These are phyloP conservation scores for Ophiostoma angusticollis DNA, from an alignment of 2,329 filamentous ascomycete genomes.

Conservation along the genomic window DNA sequence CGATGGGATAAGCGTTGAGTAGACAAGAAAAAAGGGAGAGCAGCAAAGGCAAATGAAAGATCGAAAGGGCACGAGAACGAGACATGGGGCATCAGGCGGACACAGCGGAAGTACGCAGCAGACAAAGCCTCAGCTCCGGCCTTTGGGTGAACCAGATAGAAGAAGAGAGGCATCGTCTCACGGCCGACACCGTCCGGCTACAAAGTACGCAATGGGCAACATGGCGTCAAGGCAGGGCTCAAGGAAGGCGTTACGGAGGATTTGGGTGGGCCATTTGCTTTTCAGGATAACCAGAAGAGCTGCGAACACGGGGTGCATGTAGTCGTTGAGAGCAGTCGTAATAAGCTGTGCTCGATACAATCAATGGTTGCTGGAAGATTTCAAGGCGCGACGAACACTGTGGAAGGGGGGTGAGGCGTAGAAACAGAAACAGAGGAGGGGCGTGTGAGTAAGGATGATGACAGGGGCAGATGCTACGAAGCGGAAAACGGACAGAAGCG, in stretches of 20 bases:
- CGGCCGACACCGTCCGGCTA: no score
- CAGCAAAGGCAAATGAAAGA: neutral
- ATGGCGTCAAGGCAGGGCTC: no score
- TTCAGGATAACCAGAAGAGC: no score
- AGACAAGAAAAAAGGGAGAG: neutral
- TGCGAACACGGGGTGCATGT: no score
- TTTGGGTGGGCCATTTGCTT: no score
- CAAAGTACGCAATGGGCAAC: no score
- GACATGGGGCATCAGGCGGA: neutral
- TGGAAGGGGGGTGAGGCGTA: neutral
- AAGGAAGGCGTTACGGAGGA: no score
- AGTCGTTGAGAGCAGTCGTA: no score
- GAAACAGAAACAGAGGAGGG: neutral
- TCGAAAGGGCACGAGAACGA: neutral
- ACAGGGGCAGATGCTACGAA: constrained; percentile 2
- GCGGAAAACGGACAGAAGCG: neutral
- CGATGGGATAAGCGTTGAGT: constrained; percentile 5
- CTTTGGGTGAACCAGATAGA: no score
- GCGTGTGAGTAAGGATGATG: constrained; percentile 3
- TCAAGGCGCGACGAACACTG: neutral
- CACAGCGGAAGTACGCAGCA: neutral
- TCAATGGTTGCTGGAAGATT: neutral
- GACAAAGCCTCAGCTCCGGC: no score
- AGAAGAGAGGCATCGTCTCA: no score
- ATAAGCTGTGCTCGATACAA: no score